phyloP scores from a whole-genome alignment of 768 basidiomycete genomes.

The Mycena latifolia region DNA sequence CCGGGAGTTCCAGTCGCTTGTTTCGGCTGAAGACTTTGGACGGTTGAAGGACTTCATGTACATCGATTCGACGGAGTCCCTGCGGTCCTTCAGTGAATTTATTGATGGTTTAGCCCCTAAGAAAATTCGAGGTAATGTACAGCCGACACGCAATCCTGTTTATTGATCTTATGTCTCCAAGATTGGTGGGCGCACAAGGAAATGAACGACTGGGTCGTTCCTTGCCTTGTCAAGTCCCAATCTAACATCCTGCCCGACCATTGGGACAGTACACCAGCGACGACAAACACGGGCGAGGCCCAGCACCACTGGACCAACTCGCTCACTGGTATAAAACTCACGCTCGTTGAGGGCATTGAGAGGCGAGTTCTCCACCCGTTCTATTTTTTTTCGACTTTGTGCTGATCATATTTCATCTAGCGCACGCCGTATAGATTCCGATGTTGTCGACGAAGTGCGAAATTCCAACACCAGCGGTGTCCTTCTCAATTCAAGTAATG shows the following conservation, averaged over 20 bases:
- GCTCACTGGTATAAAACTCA: neutral
- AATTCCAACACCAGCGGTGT: too few relatives aligned
- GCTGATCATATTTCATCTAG: too few relatives aligned
- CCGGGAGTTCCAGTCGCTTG: neutral
- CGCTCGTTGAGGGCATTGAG: neutral
- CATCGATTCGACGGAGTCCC: slow-evolving; percentile 7
- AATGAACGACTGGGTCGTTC: neutral
- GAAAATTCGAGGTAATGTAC: too few relatives aligned
- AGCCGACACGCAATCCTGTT: too few relatives aligned
- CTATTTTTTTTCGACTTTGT: too few relatives aligned
- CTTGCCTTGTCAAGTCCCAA: neutral
- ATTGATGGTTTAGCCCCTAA: neutral
- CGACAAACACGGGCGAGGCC: neutral
- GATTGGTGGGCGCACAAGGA: neutral
- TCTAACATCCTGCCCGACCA: neutral
- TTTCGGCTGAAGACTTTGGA: neutral
- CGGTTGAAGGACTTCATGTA: slow-evolving; percentile 11
- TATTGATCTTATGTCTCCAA: neutral
- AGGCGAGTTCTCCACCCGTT: too few relatives aligned
- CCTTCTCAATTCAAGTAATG: too few relatives aligned
- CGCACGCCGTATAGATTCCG: too few relatives aligned
- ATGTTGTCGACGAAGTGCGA: too few relatives aligned
- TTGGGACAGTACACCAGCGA: neutral
- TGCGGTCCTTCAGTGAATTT: neutral
- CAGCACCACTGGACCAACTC: slow-evolving; percentile 2